phyloP scores from a whole-genome alignment of 2,329 filamentous ascomycete genomes.

The Sporothrix phasma region DNA sequence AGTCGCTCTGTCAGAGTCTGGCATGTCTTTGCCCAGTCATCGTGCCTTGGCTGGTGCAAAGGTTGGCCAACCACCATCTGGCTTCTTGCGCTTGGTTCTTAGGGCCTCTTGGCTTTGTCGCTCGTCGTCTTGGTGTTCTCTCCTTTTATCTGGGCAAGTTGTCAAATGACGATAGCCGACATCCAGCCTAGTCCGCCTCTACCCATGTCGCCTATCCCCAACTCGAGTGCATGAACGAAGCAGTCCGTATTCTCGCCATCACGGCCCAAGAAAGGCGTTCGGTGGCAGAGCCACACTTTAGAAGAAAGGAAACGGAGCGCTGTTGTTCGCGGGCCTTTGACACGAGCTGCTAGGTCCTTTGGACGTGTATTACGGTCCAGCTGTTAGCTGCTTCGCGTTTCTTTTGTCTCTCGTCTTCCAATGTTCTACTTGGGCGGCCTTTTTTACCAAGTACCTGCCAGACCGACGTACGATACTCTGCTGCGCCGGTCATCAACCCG shows the following conservation, averaged over 20 bases:
- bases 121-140: background rate
- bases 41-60: background rate
- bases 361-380: background rate
- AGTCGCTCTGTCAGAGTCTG: background rate
- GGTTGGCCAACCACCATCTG: background rate
- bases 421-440: background rate
- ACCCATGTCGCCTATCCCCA: background rate
- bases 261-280: background rate
- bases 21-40: background rate
- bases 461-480: too few relatives aligned
- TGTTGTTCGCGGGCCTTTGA: background rate
- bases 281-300: background rate
- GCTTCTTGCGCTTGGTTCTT: background rate
- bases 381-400: background rate
- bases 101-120: constrained; percentile 3
- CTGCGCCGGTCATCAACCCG: too few relatives aligned
- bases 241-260: background rate
- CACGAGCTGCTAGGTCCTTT: background rate
- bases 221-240: too few relatives aligned
- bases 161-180: constrained; percentile 10
- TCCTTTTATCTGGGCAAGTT: background rate
- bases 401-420: background rate
- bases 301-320: background rate
- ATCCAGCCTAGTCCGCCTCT: background rate
- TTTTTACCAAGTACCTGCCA: too few relatives aligned